These are phyloP conservation scores for Pascua sp. DNA, from an alignment of 1,284 basidiomycete species.

Conservation along the genomic window DNA sequence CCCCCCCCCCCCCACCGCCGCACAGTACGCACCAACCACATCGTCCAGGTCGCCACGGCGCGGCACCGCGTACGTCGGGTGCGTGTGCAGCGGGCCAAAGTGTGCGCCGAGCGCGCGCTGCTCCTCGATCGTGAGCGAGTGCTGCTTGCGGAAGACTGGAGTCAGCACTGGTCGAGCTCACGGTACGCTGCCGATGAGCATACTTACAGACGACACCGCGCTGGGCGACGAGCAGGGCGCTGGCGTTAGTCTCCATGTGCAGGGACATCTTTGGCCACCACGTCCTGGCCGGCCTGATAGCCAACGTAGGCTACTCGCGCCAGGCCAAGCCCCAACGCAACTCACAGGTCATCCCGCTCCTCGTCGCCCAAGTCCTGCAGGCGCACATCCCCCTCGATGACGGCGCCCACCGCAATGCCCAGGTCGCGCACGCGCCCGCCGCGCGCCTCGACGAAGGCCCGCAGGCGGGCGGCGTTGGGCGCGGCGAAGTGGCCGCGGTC, in stretches of 20 bases:
- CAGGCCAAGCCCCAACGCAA: too few relatives aligned
- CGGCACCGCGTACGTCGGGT: conserved; percentile 73
- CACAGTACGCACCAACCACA: conserved; percentile 57
- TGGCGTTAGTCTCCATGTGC: neutral
- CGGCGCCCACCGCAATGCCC: conserved; percentile 49
- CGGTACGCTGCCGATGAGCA: neutral
- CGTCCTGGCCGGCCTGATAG: too few relatives aligned
- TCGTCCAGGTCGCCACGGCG: conserved; percentile 65
- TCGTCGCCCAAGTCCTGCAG: conserved; percentile 49
- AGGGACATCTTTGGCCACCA: too few relatives aligned
- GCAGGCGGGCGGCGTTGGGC: conserved; percentile 37
- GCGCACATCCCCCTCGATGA: conserved; percentile 50
- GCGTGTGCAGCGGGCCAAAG: conserved; percentile 75
- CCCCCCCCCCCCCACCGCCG: too few relatives aligned
- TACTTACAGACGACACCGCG: conserved; percentile 46
- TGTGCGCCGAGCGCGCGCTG: conserved; percentile 69
- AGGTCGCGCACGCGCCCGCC: conserved; percentile 49
- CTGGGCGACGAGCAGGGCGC: conserved; percentile 41
- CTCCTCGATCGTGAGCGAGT: conserved; percentile 56
- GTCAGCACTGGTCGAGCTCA: neutral
- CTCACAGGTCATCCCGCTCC: conserved; percentile 52
- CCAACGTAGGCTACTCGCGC: too few relatives aligned
- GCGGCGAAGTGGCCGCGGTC: conserved; percentile 60
- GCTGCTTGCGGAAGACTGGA: conserved; percentile 44
- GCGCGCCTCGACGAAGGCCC: conserved; percentile 37